A percentile compares a stretch with the other conserved stretches of the same genome.
Conservation (phyloP, 345 rosid species). For the Brassica nigra region DNA sequence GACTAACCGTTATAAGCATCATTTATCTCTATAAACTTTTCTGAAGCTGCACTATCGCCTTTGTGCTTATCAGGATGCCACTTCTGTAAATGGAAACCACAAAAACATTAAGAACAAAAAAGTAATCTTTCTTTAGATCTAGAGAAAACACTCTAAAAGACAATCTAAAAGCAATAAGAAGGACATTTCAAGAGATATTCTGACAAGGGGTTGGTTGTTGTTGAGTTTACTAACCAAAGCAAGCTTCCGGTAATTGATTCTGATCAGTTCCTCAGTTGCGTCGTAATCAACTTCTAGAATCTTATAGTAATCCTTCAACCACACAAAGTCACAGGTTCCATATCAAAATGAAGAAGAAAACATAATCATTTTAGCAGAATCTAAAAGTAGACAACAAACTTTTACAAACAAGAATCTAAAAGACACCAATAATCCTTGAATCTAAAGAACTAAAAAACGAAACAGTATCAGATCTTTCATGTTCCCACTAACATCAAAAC, state of each 20-base stretch:
- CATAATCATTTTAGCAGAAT: background rate
- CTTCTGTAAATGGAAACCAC: constrained; percentile 46
- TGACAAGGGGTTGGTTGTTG: constrained; percentile 1
- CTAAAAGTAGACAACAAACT: background rate
- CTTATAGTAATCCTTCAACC: constrained; percentile 71
- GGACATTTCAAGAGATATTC: background rate
- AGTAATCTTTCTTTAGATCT: background rate
- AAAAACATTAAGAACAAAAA: background rate
- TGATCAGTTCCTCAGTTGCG: constrained; percentile 78
- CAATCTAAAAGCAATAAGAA: background rate
- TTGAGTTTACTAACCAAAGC: constrained; percentile 62
- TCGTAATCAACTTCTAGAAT: constrained; percentile 78
- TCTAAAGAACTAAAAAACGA: background rate
- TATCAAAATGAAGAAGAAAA: constrained; percentile 13
- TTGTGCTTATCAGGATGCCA: constrained; percentile 93
- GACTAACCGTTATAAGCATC: constrained; percentile 72
- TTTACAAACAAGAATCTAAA: background rate
- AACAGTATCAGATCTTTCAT: constrained; percentile 2
- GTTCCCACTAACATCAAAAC: background rate
- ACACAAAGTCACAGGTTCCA: background rate
- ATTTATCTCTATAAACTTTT: constrained; percentile 76
- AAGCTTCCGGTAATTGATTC: constrained; percentile 71
- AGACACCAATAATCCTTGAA: background rate
- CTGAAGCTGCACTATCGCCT: constrained; percentile 66
- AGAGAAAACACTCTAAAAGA: background rate